phyloP scores from a whole-genome alignment of 768 basidiomycete genomes.

The Lactarius psammicola region DNA sequence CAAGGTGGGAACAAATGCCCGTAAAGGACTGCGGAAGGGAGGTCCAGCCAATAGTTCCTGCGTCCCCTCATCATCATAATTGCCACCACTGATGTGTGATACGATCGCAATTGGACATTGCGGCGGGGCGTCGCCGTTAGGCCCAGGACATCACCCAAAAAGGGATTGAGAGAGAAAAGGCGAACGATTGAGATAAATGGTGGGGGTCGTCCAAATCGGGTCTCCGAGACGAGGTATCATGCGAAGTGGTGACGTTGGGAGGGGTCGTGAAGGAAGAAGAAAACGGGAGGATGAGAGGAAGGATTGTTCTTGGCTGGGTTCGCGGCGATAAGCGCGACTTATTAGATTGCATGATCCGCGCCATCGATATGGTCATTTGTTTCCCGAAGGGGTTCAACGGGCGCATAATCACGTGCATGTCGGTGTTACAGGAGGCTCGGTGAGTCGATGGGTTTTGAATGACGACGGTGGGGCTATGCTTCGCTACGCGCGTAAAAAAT shows the following conservation, averaged over 20 bases:
- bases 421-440: slow-evolving; percentile 22
- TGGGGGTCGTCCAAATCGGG: slow-evolving; percentile 6
- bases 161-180: neutral
- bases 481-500: slow-evolving; percentile 4
- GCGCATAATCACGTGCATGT: slow-evolving; percentile 22
- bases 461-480: slow-evolving; percentile 18
- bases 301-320: neutral
- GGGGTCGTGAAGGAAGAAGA: neutral
- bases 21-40: neutral
- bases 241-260: slow-evolving; percentile 5
- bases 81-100: slow-evolving; percentile 2
- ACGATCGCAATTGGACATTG: slow-evolving; percentile 7
- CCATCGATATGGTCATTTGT: slow-evolving; percentile 18
- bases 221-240: neutral
- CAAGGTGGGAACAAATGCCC: neutral
- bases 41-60: neutral
- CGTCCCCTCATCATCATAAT: neutral
- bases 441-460: neutral
- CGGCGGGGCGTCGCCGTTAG: slow-evolving; percentile 8
- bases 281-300: neutral
- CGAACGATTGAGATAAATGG: neutral
- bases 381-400: slow-evolving; percentile 14
- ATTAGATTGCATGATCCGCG: slow-evolving; percentile 25
- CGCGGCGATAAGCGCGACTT: slow-evolving; percentile 22
- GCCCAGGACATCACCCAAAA: neutral